Percentiles rank a stretch among this genome's conserved stretches.
phyloP scores from a whole-genome alignment of 2,329 filamentous ascomycete genomes.

The Pseudocercospora vitis region DNA sequence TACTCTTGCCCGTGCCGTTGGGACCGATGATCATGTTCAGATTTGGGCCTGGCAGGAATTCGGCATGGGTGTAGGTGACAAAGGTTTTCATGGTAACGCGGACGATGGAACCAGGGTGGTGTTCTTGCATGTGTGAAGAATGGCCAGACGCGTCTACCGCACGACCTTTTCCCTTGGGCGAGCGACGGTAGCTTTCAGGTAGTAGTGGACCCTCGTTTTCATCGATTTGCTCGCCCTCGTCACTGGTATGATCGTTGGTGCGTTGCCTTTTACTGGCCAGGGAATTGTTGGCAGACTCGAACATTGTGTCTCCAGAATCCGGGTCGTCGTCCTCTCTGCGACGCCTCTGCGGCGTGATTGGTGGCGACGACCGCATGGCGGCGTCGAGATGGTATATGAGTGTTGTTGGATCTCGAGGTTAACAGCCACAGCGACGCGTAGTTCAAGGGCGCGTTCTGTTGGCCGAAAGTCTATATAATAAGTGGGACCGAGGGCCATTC shows the following conservation, averaged over 20 bases:
- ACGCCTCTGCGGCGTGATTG: conserved; percentile 22
- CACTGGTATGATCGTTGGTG: conserved; percentile 4
- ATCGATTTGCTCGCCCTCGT: no score
- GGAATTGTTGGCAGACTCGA: conserved; percentile 11
- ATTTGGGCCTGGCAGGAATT: conserved; percentile 87
- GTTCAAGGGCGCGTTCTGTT: conserved; percentile 2
- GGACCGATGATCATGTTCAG: conserved; percentile 98
- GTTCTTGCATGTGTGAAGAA: not conserved
- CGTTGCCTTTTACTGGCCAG: conserved; percentile 22
- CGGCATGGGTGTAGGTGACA: conserved; percentile 89
- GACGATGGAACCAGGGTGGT: conserved; percentile 74
- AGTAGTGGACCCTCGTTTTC: conserved; percentile 30
- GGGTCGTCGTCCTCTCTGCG: conserved; percentile 18
- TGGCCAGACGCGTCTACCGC: conserved; percentile 2
- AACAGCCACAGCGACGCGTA: conserved; percentile 20
- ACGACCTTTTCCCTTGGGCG: conserved; percentile 29
- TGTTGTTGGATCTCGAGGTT: no score
- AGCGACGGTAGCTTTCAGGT: conserved; percentile 38
- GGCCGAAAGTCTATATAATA: conserved; percentile 13
- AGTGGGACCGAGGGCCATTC: no score
- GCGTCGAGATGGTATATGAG: not conserved
- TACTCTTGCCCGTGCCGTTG: conserved; percentile 98
- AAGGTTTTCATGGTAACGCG: conserved; percentile 85
- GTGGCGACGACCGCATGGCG: conserved; percentile 16
- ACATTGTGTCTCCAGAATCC: conserved; percentile 11